phyloP scores from a whole-genome alignment of 148 eudicot genomes.

The Rhododendron ovatum region DNA sequence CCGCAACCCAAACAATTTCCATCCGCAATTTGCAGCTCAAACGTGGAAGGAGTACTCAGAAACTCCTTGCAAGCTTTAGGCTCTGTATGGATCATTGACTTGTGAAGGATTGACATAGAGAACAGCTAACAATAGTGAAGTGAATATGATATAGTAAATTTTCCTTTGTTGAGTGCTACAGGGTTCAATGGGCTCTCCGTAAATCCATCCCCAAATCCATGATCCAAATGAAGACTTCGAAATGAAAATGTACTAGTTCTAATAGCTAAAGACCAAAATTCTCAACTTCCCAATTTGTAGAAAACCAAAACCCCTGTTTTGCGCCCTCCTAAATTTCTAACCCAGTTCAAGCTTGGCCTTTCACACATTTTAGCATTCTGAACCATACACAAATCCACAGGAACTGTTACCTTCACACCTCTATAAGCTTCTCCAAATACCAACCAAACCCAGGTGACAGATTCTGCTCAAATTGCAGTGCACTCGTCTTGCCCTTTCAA shows the following conservation, averaged over 20 bases:
- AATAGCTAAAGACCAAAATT: not conserved
- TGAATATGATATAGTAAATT: not conserved
- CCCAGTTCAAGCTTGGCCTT: not conserved
- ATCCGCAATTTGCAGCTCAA: not conserved
- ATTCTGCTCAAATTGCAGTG: not conserved
- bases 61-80: not conserved
- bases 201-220: not conserved
- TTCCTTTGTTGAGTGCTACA: not conserved
- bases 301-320: not conserved
- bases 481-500: slow-evolving; percentile 28
- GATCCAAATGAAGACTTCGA: not conserved
- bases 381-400: not conserved
- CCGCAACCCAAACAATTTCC: not conserved
- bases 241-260: not conserved
- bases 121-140: not conserved
- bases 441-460: not conserved
- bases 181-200: not conserved
- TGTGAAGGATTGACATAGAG: not conserved
- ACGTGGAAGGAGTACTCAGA: not conserved
- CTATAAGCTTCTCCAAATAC: not conserved
- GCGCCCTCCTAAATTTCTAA: not conserved
- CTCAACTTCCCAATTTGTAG: not conserved
- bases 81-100: not conserved
- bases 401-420: slow-evolving; percentile 1
- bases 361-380: not conserved